These are phyloP conservation scores for Coemansia sp. DNA, from an alignment of 192 early-diverging fungal genomes.

Conservation along the genomic window DNA sequence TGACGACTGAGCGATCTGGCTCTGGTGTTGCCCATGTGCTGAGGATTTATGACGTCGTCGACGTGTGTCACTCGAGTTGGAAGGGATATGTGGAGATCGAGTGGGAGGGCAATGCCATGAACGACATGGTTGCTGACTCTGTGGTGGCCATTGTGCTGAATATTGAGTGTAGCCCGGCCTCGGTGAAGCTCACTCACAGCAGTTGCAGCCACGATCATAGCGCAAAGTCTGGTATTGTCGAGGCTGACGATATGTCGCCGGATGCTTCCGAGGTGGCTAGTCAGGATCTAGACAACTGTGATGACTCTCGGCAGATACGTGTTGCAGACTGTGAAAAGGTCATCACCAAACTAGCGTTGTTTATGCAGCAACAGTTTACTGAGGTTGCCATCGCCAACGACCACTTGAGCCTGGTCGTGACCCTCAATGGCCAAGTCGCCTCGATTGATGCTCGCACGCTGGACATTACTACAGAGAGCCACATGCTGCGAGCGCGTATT, in stretches of 20 bases:
- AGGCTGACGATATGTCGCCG: neutral
- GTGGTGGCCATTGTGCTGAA: conserved; percentile 82
- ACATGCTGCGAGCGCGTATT: conserved; percentile 31
- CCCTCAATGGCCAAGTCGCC: conserved; percentile 21
- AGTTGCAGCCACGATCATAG: conserved; percentile 15
- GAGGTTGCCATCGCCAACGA: conserved; percentile 21
- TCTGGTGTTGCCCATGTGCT: conserved; percentile 25
- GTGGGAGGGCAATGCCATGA: conserved; percentile 89
- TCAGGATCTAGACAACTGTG: neutral
- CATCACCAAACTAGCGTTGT: conserved; percentile 26
- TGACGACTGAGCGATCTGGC: conserved; percentile 26
- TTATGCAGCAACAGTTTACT: conserved; percentile 47
- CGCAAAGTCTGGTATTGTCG: neutral
- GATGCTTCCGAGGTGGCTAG: neutral
- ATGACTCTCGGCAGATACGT: conserved; percentile 13
- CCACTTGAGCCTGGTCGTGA: conserved; percentile 20
- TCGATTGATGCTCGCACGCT: conserved; percentile 22
- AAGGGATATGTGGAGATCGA: conserved; percentile 65
- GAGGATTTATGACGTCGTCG: conserved; percentile 74
- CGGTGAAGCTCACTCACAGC: conserved; percentile 68
- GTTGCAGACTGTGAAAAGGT: conserved; percentile 16
- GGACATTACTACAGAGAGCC: conserved; percentile 36
- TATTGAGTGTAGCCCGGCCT: conserved; percentile 85
- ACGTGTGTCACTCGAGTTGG: conserved; percentile 65
- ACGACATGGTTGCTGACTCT: conserved; percentile 97